Base-by-base conservation (phyloP, 2,329 filamentous ascomycete species). In the Fusarium poae region DNA sequence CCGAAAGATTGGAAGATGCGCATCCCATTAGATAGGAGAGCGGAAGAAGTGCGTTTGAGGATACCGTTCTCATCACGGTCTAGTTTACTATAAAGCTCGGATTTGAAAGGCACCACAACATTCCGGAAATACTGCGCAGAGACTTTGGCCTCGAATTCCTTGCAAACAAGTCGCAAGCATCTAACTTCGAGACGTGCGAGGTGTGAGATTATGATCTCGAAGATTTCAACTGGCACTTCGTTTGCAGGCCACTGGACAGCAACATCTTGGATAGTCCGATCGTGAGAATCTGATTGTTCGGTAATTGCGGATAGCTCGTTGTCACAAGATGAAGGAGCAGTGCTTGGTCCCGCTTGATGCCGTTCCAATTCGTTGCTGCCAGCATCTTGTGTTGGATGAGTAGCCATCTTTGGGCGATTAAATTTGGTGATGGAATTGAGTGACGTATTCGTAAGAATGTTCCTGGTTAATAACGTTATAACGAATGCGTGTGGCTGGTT, bases 51-150 rank as follows among this genome's bases (percentile, higher is more conserved):
- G 30, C 73, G 62, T 37, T 70, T 68, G 29, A 74, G 34, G 34
- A 54, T 58, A 48, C 67, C 71, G 34, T 71, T 62, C 20, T 72
- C 65, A 37, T 74, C 72, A 40, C 59, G 63, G 29, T 46, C 62
- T 20, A 77, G 50, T 71, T 53, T 72, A 44, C 84, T 84, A 74
- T 88, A 90, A 25, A 92, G 85, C 68, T 90, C 86, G 2, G 87
- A 84, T 42, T 85, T 86, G 78, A 92, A 92, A 2, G 88, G 87
- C 3, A 90, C 86, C 8, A 91, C 88, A 11, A 90, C 86, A 44
- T 87, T 88, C 58, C 83, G 81, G 75, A 91, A 92, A 45, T 90
- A 83, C 40, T 83, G 80, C 39, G 82, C 80, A 0, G 88, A 88
- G 3, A 89, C 82, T 62, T 86, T 86, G 15, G 75, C 68, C 62